Conservation (phyloP, 2,329 filamentous ascomycete species). For the Macrophomina phaseolina region DNA sequence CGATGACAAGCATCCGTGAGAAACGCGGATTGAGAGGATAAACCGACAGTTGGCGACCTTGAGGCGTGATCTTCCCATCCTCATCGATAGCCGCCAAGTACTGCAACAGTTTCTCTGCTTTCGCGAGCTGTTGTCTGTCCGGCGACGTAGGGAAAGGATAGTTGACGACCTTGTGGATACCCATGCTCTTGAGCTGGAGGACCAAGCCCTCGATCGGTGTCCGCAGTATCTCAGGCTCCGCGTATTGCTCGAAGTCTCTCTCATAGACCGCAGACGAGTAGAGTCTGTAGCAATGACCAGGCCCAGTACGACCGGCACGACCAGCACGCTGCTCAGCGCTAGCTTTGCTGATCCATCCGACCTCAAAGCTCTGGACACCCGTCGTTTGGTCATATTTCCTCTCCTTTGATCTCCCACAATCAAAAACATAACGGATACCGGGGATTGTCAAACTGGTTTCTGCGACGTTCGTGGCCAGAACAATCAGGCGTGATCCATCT, state of each 20-base stretch:
- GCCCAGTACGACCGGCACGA: slow-evolving; percentile 92
- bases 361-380: slow-evolving; percentile 92
- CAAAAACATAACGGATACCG: slow-evolving; percentile 93
- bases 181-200: slow-evolving; percentile 93
- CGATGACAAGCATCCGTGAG: slow-evolving; percentile 88
- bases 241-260: slow-evolving; percentile 83
- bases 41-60: slow-evolving; percentile 81
- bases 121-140: slow-evolving; percentile 73
- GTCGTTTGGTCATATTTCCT: slow-evolving; percentile 85
- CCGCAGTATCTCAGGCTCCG: slow-evolving; percentile 84
- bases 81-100: slow-evolving; percentile 82
- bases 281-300: slow-evolving; percentile 92
- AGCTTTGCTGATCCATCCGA: slow-evolving; percentile 97
- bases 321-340: slow-evolving; percentile 90
- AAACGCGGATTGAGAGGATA: slow-evolving; percentile 93
- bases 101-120: slow-evolving; percentile 83
- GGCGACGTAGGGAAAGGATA: slow-evolving; percentile 97
- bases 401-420: slow-evolving; percentile 91
- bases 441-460: slow-evolving; percentile 98
- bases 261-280: slow-evolving; percentile 96
- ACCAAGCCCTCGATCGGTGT: slow-evolving; percentile 92
- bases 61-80: slow-evolving; percentile 75
- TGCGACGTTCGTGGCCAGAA: slow-evolving; percentile 94
- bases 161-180: slow-evolving; percentile 84
- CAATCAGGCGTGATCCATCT: slow-evolving; percentile 80